Percentiles rank a stretch among this genome's conserved stretches.
These are phyloP conservation scores for Catharanthus roseus DNA, from an alignment of 257 asterid genomes.

Conservation along the genomic window DNA sequence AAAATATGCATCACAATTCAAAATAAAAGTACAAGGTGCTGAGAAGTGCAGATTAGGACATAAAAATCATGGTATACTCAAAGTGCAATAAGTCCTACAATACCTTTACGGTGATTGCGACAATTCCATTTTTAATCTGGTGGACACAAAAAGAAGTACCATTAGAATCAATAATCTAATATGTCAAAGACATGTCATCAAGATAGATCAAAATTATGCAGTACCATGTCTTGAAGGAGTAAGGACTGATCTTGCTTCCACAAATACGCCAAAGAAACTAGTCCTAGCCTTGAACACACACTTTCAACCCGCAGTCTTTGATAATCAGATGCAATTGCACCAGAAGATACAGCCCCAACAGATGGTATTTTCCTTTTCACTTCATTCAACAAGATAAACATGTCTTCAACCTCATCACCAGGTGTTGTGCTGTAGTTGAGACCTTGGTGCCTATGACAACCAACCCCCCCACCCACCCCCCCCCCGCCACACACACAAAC, in stretches of 20 bases:
- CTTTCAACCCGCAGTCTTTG: slow-evolving; percentile 94
- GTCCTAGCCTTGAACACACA: slow-evolving; percentile 91
- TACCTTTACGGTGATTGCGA: slow-evolving; percentile 87
- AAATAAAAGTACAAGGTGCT: neutral
- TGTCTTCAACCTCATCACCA: slow-evolving; percentile 99
- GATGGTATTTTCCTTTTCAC: slow-evolving; percentile 78
- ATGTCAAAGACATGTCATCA: slow-evolving; percentile 4
- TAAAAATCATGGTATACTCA: neutral
- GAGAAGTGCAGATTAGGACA: neutral
- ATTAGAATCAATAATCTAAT: slow-evolving; percentile 10
- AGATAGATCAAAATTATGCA: slow-evolving; percentile 9
- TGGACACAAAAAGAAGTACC: slow-evolving; percentile 17
- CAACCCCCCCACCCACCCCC: slow-evolving; percentile 4
- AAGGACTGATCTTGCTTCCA: slow-evolving; percentile 92
- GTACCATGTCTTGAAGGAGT: slow-evolving; percentile 86
- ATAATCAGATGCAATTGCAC: slow-evolving; percentile 97
- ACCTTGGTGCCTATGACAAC: slow-evolving; percentile 53
- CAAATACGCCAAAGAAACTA: slow-evolving; percentile 83
- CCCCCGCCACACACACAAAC: neutral
- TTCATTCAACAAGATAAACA: slow-evolving; percentile 78
- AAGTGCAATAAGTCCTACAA: slow-evolving; percentile 4
- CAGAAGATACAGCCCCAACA: slow-evolving; percentile 80
- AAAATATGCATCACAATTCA: neutral
- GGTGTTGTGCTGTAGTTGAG: slow-evolving; percentile 82
- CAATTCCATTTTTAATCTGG: slow-evolving; percentile 71